Conservation (phyloP, 2,329 filamentous ascomycete species). For the Arthroderma sp. region DNA sequence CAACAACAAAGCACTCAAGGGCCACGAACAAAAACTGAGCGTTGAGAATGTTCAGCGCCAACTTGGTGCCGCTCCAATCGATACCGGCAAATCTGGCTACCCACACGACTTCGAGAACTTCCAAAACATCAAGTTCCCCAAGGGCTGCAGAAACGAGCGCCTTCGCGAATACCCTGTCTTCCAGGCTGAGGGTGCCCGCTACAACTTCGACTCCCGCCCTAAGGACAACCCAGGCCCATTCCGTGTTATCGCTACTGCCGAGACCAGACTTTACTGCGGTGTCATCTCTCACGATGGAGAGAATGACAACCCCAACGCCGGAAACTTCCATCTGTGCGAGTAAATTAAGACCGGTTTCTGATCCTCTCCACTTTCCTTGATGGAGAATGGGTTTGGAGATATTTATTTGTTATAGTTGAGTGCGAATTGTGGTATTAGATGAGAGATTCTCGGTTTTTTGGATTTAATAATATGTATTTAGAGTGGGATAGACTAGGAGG, state of each 20-base stretch:
- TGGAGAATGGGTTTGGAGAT: not conserved
- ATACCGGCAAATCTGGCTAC: not conserved
- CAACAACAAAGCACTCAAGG: not conserved
- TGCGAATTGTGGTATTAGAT: not conserved
- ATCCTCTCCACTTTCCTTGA: not conserved
- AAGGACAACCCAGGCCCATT: slow-evolving; percentile 2
- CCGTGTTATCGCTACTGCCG: slow-evolving; percentile 1
- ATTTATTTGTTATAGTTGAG: not conserved
- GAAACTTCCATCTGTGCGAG: slow-evolving; percentile 1
- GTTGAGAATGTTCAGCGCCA: not conserved
- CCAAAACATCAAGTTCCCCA: not conserved
- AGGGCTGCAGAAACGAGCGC: not conserved
- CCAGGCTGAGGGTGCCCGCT: not conserved
- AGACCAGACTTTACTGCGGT: not conserved
- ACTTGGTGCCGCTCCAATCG: not conserved
- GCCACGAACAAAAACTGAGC: not conserved
- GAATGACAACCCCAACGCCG: not conserved
- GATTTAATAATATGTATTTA: not conserved
- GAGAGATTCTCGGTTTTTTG: not conserved
- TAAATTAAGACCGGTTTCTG: not conserved
- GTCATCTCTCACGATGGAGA: slow-evolving; percentile 2
- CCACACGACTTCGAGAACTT: slow-evolving; percentile 2
- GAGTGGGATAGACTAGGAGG: not conserved
- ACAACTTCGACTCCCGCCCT: not conserved
- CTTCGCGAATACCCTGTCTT: slow-evolving; percentile 3